Conservation (phyloP, 805 yeast species). For the Candida piceae region DNA sequence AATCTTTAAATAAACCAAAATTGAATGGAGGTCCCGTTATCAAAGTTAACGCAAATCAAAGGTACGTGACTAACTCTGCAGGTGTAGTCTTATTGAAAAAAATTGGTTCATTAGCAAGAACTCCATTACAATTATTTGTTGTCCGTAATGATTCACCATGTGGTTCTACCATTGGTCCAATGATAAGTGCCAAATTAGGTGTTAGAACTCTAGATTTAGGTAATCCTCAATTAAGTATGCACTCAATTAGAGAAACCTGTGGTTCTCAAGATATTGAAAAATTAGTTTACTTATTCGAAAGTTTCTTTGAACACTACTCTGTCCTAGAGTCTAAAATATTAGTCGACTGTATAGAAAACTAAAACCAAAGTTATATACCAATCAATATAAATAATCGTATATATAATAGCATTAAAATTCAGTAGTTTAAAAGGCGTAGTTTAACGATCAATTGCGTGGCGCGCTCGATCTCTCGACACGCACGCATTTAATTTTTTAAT, state of each 20-base stretch:
- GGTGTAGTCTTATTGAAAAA: constrained; percentile 77
- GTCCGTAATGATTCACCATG: constrained; percentile 90
- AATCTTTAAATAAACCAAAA: constrained; percentile 70
- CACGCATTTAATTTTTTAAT: too few relatives aligned
- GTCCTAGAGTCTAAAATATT: constrained; percentile 37
- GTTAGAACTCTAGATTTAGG: constrained; percentile 86
- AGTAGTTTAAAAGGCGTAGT: too few relatives aligned
- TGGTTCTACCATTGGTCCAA: constrained; percentile 96
- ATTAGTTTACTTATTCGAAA: constrained; percentile 55
- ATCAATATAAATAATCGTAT: too few relatives aligned
- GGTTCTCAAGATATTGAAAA: constrained; percentile 68
- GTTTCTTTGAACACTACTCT: constrained; percentile 49
- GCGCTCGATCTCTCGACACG: too few relatives aligned
- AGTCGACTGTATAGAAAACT: constrained; percentile 26
- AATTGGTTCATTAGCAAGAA: constrained; percentile 58
- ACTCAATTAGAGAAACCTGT: constrained; percentile 87
- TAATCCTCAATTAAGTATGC: constrained; percentile 91
- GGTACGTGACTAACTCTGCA: constrained; percentile 90
- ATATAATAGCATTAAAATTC: too few relatives aligned
- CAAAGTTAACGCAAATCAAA: constrained; percentile 90
- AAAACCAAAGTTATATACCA: too few relatives aligned
- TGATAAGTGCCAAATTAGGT: constrained; percentile 82
- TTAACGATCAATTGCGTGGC: too few relatives aligned
- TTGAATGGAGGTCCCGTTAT: constrained; percentile 89
- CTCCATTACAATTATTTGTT: constrained; percentile 92